Evolutionary conservation across 345 rosid species (phyloP).

Genomic region (Mercurialis annua): DNA sequence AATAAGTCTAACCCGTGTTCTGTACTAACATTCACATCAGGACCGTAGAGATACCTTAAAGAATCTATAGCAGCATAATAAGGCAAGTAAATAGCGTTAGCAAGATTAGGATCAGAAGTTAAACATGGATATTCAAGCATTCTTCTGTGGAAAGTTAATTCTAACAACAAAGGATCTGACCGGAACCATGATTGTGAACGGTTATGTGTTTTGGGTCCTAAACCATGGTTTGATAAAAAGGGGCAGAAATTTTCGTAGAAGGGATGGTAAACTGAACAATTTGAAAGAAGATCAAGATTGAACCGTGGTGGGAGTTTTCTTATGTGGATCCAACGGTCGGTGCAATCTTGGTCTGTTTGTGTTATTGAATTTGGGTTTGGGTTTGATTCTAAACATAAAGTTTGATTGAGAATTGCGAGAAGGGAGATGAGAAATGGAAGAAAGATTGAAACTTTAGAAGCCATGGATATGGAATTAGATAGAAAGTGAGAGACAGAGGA

Average conservation of each 20-base stretch:
- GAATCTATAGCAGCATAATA: constrained; percentile 82
- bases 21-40: constrained; percentile 61
- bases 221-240: constrained; percentile 77
- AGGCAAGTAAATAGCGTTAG: constrained; percentile 73
- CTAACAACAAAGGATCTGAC: constrained; percentile 69
- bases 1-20: constrained; percentile 72
- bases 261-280: constrained; percentile 65
- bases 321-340: constrained; percentile 84
- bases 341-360: constrained; percentile 41
- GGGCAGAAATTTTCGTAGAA: constrained; percentile 67
- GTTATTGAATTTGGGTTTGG: neutral
- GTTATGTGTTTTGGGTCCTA: constrained; percentile 78
- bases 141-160: constrained; percentile 78
- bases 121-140: constrained; percentile 86
- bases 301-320: constrained; percentile 67
- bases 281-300: constrained; percentile 81
- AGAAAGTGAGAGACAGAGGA: neutral
- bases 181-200: constrained; percentile 85
- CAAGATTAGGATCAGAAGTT: constrained; percentile 62
- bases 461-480: constrained; percentile 1
- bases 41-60: constrained; percentile 68
- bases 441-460: constrained; percentile 11
- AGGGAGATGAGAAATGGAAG: constrained; percentile 6
- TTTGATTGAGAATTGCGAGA: constrained; percentile 3
- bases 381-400: neutral